A percentile compares a stretch with the other conserved stretches of the same genome.
Conservation (phyloP, 306 rosid genomes). For the Myrica gale region DNA sequence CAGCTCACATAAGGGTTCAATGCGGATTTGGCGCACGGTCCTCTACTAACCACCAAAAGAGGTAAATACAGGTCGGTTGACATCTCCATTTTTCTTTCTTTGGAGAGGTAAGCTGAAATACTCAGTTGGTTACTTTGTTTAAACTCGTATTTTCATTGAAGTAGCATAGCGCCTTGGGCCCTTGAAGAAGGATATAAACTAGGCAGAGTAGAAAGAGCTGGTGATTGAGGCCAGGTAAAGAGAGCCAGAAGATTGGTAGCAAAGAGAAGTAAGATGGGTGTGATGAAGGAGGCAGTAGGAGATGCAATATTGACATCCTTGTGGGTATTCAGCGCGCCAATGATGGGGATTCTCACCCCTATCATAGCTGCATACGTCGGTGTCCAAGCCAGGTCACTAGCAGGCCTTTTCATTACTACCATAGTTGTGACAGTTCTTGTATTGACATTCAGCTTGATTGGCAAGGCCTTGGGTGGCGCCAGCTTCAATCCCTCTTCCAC, state of each 20-base stretch:
- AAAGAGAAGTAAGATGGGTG: conserved; percentile 23
- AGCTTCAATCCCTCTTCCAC: conserved; percentile 51
- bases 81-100: neutral
- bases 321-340: conserved; percentile 44
- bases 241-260: neutral
- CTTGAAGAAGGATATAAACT: too few species aligned
- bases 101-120: neutral
- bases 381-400: conserved; percentile 29
- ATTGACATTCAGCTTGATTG: conserved; percentile 30
- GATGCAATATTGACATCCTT: conserved; percentile 50
- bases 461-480: conserved; percentile 45
- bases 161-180: neutral
- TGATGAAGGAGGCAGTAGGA: conserved; percentile 36
- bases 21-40: too few species aligned
- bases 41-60: neutral
- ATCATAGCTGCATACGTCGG: conserved; percentile 35
- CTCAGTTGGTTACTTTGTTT: neutral
- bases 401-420: conserved; percentile 44
- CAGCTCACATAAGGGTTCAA: neutral
- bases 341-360: conserved; percentile 32
- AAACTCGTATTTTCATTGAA: neutral
- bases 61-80: neutral
- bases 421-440: conserved; percentile 24
- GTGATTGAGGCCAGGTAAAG: neutral
- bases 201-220: neutral